Base-by-base conservation (phyloP, 306 rosid genomes). In the Citrullus colocynthis region DNA sequence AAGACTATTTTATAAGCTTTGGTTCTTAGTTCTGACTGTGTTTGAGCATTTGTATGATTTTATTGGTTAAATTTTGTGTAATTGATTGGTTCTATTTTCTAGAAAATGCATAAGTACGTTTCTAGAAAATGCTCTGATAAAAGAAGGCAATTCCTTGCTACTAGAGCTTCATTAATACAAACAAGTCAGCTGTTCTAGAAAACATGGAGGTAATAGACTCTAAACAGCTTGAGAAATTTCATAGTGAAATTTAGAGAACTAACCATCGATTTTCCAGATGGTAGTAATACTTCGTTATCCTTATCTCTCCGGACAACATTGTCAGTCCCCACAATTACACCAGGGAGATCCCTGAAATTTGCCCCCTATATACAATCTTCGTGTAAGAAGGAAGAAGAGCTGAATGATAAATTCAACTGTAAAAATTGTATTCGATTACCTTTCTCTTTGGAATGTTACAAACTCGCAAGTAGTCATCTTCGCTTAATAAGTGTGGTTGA, bases 311-410 rank as follows among this genome's bases (percentile, higher is more conserved):
- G 88, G 81, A 59, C 97, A 80, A 90, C 97, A 88, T 94, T 94
- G 81, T 94, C 88, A 78, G 34, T 62, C 81, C 98, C 97, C 34
- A 94, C 98, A 81, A 90, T 45, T 64, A 94, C 76, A 80, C 98
- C 98, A 56, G 98, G 98, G 13, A 94, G 89, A 85, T 94, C 93
- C 63, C 97, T 90, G 80, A 94, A 94, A 83, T 92, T 94, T 36
- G 97, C 98, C 65, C 98, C 98, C 98, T 94, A 75, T 30, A 75
- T 32, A 77, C 82, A 77, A 75, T 59, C 24, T 55, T 67, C 18
- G 21, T 45, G 81, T 81, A 70, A 79, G 81, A 70, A 67, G 55
- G 76, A 83, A 49, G 51, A 41, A 44, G 65, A 76, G 21, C 34
- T 72, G 79, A 82, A 80, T 58, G 67, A 83, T n/a, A 56, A 17